Conservation (phyloP, 2,329 filamentous ascomycete genomes). For the Neofusicoccum umdonicola region DNA sequence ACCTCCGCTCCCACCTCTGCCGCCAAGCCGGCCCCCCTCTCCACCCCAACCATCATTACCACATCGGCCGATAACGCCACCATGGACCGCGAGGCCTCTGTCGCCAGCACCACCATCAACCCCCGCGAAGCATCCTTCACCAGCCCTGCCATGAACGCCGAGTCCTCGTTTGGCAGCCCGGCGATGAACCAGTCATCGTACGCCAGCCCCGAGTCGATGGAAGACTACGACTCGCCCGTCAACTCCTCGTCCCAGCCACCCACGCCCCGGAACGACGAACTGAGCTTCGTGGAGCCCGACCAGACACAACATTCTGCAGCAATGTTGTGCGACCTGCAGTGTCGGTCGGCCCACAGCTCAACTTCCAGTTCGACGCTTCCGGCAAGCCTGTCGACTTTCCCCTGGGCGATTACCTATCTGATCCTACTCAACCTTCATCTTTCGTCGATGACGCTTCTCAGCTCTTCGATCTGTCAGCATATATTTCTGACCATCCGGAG, state of each 20-base stretch:
- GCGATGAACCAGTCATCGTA: conserved; percentile 24
- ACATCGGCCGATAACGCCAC: neutral
- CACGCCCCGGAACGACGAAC: conserved; percentile 26
- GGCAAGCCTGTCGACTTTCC: conserved; percentile 24
- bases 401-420: conserved; percentile 38
- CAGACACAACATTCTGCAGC: conserved; percentile 99
- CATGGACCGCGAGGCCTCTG: neutral
- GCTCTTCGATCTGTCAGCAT: conserved; percentile 39
- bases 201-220: conserved; percentile 37
- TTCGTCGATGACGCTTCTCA: conserved; percentile 28
- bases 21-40: neutral
- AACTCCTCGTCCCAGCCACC: conserved; percentile 38
- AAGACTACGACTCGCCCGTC: conserved; percentile 40
- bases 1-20: neutral
- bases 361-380: conserved; percentile 24
- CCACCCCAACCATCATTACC: neutral
- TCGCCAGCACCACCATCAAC: conserved; percentile 27
- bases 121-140: conserved; percentile 30
- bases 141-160: conserved; percentile 18
- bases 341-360: conserved; percentile 69
- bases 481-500: conserved; percentile 30
- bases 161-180: conserved; percentile 22
- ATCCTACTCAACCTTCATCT: conserved; percentile 26
- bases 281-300: conserved; percentile 65
- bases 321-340: conserved; percentile 99